Evolutionary conservation across 352 stramenopile genomes (phyloP), one percentile per base, ranked within the genome.

Genomic region (Globisporangium sylvaticum): DNA sequence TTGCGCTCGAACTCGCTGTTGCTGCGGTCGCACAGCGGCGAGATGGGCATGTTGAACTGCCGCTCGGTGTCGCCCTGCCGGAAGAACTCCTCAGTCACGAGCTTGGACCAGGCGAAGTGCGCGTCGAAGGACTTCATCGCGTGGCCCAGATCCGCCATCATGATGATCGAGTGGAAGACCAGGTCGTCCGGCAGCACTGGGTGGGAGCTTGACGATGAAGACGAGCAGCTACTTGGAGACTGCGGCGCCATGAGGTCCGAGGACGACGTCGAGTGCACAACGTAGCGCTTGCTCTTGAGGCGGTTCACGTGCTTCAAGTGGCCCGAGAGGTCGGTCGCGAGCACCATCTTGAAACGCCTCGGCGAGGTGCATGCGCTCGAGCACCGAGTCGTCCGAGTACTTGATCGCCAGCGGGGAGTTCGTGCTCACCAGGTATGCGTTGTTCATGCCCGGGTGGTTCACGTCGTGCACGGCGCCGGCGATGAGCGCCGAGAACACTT

Each of bases 311-410:
- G 83, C 53, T 87, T 86, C 52, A 95, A 68, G 44, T 96, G 89
- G 2, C 75, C 69, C 1, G 88, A 89, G 42, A 95, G 75, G 46
- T 96, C 89, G 0, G 89, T 96, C 9, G 83, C 83, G 0, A 96
- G 77, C n/a, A 96, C 85, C 80, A 93, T 90, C 3, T 75, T 81
- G 66, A 96, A 90, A 92, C 22, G 80, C 76, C 46, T 91, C 81
- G 22, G 84, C 82, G 10, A 92, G 65, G 62, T 92, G 84, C 83
- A 91, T 91, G 15, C 83, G 76, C 66, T 92, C 84, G n/a, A 98
- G 78, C n/a, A 97, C 89, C 34, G 87, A 94, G 65, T 94, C 82
- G 62, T 97, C 94, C 69, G 96, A 97, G 78, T 98, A 98, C 54
- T 89, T 87, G 66, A 98, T 84, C 42, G 93, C 93, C 25, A 98